These are phyloP conservation scores for Brassica juncea DNA, from an alignment of 345 rosid genomes.

Conservation along the genomic window DNA sequence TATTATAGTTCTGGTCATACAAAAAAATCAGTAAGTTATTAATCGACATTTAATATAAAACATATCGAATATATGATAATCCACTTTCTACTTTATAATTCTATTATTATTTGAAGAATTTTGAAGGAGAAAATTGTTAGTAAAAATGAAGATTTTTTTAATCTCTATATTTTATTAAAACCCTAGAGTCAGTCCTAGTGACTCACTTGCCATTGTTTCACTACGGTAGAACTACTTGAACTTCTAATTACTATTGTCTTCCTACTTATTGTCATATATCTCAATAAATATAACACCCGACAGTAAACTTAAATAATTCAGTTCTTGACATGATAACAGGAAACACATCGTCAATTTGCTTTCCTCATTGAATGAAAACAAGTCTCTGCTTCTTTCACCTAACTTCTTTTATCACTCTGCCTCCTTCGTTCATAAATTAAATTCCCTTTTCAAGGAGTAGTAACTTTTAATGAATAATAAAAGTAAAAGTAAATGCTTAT, in stretches of 20 bases:
- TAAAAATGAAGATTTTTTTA: not conserved
- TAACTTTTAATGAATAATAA: not conserved
- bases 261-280: slow-evolving; percentile 12
- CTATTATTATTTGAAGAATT: not conserved
- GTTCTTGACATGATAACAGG: slow-evolving; percentile 22
- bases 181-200: not conserved
- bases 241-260: not conserved
- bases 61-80: too few relatives aligned
- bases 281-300: slow-evolving; percentile 38
- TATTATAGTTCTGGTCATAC: not conserved
- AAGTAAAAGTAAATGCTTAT: not conserved
- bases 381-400: slow-evolving; percentile 24
- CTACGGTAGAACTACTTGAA: not conserved
- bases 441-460: not conserved
- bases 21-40: not conserved
- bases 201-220: not conserved
- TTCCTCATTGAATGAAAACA: slow-evolving; percentile 27
- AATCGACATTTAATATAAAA: too few relatives aligned
- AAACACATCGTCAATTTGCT: slow-evolving; percentile 36
- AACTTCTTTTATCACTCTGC: slow-evolving; percentile 21
- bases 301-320: slow-evolving; percentile 23
- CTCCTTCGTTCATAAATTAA: slow-evolving; percentile 6
- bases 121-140: not conserved
- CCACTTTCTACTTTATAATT: too few relatives aligned
- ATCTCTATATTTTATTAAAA: not conserved